Evolutionary conservation across 331 rosid genomes (phyloP).

Genomic region (Acacia pycnantha): DNA sequence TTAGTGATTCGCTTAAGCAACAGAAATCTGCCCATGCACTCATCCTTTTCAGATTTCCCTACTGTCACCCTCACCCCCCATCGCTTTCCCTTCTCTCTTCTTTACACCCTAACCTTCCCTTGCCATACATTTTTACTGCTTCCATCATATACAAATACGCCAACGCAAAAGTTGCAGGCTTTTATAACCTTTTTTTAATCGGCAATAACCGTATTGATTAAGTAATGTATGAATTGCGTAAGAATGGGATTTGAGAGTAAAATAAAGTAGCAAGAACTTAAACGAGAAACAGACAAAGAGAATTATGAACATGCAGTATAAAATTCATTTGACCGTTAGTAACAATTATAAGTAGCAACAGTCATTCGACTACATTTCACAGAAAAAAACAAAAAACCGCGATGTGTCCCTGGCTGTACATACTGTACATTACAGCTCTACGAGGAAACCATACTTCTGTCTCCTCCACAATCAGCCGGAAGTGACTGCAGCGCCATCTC

Average conservation of each 20-base stretch:
- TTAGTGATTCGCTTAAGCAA: slow-evolving; percentile 2
- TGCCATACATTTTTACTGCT: neutral
- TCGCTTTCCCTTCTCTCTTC: neutral
- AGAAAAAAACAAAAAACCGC: neutral
- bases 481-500: slow-evolving; percentile 50
- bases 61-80: slow-evolving; percentile 1
- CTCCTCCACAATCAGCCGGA: neutral
- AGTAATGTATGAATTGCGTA: neutral
- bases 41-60: slow-evolving; percentile 22
- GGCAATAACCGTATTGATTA: neutral
- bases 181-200: too few relatives aligned
- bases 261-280: neutral
- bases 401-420: slow-evolving; percentile 2
- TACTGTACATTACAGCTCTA: slow-evolving; percentile 16
- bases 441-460: neutral
- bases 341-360: neutral
- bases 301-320: neutral
- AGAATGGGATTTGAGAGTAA: neutral
- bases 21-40: neutral
- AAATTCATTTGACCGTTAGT: neutral
- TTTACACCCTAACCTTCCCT: neutral
- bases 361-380: slow-evolving; percentile 2
- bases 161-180: neutral
- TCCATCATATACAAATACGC: neutral
- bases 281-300: neutral